These are phyloP conservation scores for Cinnamomum chago DNA, from an alignment of 164 flowering plant genomes.

Conservation along the genomic window DNA sequence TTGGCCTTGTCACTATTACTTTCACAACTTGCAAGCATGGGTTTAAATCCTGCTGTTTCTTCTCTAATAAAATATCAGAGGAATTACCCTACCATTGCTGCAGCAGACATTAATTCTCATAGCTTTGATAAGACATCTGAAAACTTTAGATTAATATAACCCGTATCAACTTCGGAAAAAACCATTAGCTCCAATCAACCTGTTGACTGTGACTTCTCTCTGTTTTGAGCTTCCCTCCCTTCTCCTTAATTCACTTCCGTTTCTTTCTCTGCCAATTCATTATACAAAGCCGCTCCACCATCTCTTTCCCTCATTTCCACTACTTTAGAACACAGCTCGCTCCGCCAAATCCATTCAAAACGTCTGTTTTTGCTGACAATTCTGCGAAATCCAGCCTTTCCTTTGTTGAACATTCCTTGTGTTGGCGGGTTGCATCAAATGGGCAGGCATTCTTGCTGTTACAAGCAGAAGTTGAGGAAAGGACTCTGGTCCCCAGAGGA, in stretches of 20 bases:
- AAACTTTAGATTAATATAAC: slow-evolving; percentile 30
- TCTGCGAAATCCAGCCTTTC: not conserved
- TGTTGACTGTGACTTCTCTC: slow-evolving; percentile 21
- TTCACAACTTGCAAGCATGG: slow-evolving; percentile 15
- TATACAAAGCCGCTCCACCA: slow-evolving; percentile 10
- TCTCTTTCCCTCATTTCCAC: slow-evolving; percentile 15
- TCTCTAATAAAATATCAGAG: slow-evolving; percentile 17
- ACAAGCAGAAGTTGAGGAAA: slow-evolving; percentile 90
- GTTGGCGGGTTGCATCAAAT: slow-evolving; percentile 14
- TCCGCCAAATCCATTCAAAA: slow-evolving; percentile 6
- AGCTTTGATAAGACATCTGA: slow-evolving; percentile 38
- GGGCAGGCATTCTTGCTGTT: slow-evolving; percentile 95
- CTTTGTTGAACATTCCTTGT: too few relatives aligned
- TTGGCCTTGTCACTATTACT: not conserved
- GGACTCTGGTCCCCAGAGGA: slow-evolving; percentile 97
- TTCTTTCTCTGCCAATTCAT: slow-evolving; percentile 8
- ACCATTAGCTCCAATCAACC: slow-evolving; percentile 21
- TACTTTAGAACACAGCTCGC: slow-evolving; percentile 2
- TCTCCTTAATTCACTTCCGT: slow-evolving; percentile 36
- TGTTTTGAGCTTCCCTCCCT: slow-evolving; percentile 33
- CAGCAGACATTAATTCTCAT: slow-evolving; percentile 36
- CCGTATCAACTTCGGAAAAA: slow-evolving; percentile 17
- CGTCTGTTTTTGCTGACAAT: slow-evolving; percentile 1
- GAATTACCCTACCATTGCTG: slow-evolving; percentile 26
- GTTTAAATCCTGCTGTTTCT: slow-evolving; percentile 11